Evolutionary conservation across 2,329 filamentous ascomycete species (phyloP), one percentile per base, ranked within the genome.

Genomic region (Penicillium janthinellum): DNA sequence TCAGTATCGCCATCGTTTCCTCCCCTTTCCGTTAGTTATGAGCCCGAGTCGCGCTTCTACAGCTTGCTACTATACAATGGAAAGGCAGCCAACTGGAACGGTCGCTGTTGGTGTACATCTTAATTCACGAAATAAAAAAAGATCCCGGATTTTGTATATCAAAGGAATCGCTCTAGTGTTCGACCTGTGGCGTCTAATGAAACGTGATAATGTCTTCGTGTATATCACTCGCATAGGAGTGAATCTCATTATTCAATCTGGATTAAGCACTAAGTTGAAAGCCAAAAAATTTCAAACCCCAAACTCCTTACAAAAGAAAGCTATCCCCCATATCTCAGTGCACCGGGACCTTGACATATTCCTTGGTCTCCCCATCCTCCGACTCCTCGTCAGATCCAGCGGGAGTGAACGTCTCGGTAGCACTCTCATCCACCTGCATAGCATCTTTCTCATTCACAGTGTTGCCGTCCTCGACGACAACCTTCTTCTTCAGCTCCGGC

Each of bases 281-380:
- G 17, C 38, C 38, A 44, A 4, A 53, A 54, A 34, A 20, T 20
- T 15, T 15, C 2, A 42, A 57, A n/a, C 28, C 38, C 38, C 45
- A 51, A 15, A 42, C 54, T 39, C 20, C 51, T 5, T n/a, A 52
- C 38, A 11, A 48, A 42, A 45, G 28, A 41, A 52, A 51, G 38
- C 2, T 22, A 8, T 5, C 15, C 5, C 25, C 17, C 17, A 7
- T 4, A 25, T 10, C 53, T 54, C 61, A 73, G 52, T 69, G 59
- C 41, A 67, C 64, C 20, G 55, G 56, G 12, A 72, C 59, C 41
- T 67, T 69, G 35, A 60, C 64, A 61, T 66, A 71, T 15, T 70
- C 67, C 38, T 70, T 67, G 2, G 63, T 64, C 37, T 64, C 63
- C 10, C 66, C 67, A 22, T 60, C 54, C n/a, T 59, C 59, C 17